phyloP scores from a whole-genome alignment of 495 filamentous ascomycete genomes.

The Xylaria intraflava region DNA sequence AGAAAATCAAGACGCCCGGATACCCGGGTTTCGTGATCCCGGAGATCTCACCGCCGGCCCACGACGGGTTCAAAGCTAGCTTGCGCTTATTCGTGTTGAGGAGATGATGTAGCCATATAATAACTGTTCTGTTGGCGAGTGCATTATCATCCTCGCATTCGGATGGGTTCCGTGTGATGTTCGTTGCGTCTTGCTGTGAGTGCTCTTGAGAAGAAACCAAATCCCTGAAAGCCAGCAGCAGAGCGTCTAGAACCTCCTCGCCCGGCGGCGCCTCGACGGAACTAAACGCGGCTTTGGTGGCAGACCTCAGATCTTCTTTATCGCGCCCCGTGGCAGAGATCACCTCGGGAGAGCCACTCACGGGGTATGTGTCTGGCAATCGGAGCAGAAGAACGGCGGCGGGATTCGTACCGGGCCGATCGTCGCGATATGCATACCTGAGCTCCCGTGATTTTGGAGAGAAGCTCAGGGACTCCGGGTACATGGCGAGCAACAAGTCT shows the following conservation, averaged over 20 bases:
- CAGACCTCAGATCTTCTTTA: slow-evolving; percentile 11
- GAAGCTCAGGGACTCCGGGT: slow-evolving; percentile 9
- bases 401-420: not conserved
- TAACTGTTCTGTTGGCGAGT: slow-evolving; percentile 3
- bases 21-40: slow-evolving; percentile 12
- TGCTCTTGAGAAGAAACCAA: not conserved
- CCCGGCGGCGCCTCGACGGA: not conserved
- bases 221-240: slow-evolving; percentile 6
- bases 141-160: not conserved
- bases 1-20: slow-evolving; percentile 11
- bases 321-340: slow-evolving; percentile 5
- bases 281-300: not conserved
- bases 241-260: slow-evolving; percentile 9
- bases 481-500: slow-evolving; percentile 9
- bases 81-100: slow-evolving; percentile 16
- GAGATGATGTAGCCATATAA: slow-evolving; percentile 13
- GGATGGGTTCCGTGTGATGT: no score
- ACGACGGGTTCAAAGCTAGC: slow-evolving; percentile 6
- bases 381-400: slow-evolving; percentile 4
- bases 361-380: slow-evolving; percentile 7
- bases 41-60: not conserved
- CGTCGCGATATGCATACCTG: slow-evolving; percentile 1
- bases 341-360: slow-evolving; percentile 6
- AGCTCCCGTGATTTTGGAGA: slow-evolving; percentile 10
- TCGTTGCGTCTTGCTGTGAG: not conserved